Evolutionary conservation across 83 land plant genomes (phyloP).

Genomic region (Isoetes engelmannii): DNA sequence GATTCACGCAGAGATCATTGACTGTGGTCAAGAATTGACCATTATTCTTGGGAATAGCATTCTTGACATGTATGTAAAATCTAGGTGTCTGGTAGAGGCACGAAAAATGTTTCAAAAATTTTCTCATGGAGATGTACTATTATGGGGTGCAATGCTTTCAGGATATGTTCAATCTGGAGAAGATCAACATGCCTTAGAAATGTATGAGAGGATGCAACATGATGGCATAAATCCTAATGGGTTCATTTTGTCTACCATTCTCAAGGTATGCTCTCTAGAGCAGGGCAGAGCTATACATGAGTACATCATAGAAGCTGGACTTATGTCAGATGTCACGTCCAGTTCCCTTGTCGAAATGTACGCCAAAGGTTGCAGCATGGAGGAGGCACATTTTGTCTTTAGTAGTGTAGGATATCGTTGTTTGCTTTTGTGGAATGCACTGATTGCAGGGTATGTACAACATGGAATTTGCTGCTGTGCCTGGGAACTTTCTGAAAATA

Average conservation of each 20-base stretch:
- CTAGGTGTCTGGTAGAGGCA: no score
- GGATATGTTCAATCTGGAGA: slow-evolving; percentile 15
- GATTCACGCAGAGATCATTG: slow-evolving; percentile 1
- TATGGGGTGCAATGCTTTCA: not conserved
- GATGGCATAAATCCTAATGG: slow-evolving; percentile 41
- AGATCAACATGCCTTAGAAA: slow-evolving; percentile 34
- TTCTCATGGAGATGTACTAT: not conserved
- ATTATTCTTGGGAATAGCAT: not conserved
- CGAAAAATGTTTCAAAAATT: no score
- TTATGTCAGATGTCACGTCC: slow-evolving; percentile 36
- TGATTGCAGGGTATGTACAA: slow-evolving; percentile 4
- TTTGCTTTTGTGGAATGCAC: slow-evolving; percentile 28
- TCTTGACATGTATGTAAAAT: no score
- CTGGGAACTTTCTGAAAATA: not conserved
- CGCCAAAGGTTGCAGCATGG: slow-evolving; percentile 31
- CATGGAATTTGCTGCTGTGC: not conserved
- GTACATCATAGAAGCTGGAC: slow-evolving; percentile 37
- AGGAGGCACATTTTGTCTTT: slow-evolving; percentile 37
- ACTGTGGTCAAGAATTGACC: not conserved
- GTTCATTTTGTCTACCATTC: slow-evolving; percentile 37
- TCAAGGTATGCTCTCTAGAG: slow-evolving; percentile 45
- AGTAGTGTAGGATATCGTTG: slow-evolving; percentile 34
- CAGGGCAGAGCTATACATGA: slow-evolving; percentile 45
- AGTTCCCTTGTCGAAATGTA: slow-evolving; percentile 53
- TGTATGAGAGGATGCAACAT: slow-evolving; percentile 36